Evolutionary conservation across 306 rosid genomes (phyloP), one percentile per base, ranked within the genome.

Genomic region (Dicorynia guianensis): DNA sequence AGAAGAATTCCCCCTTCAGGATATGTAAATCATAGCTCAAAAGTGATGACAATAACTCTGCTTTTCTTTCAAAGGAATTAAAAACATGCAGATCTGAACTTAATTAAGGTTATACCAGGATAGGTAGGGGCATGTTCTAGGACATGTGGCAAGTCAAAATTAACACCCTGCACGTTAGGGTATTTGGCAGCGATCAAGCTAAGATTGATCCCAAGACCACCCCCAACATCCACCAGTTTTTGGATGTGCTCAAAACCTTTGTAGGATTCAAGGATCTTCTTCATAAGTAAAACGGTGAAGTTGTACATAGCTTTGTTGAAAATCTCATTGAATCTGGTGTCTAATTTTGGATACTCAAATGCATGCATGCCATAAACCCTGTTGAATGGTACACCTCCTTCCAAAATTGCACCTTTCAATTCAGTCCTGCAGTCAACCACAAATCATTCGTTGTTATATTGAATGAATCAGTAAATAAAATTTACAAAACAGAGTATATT

Each of bases 181-280:
- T 87, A 82, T 49, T 72, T 79, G 25, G 93, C 80, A 10, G 79
- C 83, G 59, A 92, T 85, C 46, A 83, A 20, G n/a, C 64, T 76
- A 20, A 89, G 82, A 1, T 84, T 80, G 11, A 68, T 49, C 14
- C 95, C 93, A 4, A 83, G 40, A 13, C 88, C 86, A 42, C 91
- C 91, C 4, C 96, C 93, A 79, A 91, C 89, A 36, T 92, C 95
- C 4, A 89, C 90, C 0, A 89, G 34, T 33, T 48, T 83, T 3
- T 59, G 66, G 9, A 91, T 15, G 4, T 73, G 5, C 18, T 77
- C 76, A 73, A 91, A 79, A 12, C 91, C 95, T 11, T 81, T 19
- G 78, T 84, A 89, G 5, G 43, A 3, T 11, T 85, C 47, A 2
- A 92, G 87, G 43, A 81, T 46, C 36, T 55, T 78, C 33, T 83